Base-by-base conservation (phyloP, 768 basidiomycete species). In the Filobasidium wieringae region DNA sequence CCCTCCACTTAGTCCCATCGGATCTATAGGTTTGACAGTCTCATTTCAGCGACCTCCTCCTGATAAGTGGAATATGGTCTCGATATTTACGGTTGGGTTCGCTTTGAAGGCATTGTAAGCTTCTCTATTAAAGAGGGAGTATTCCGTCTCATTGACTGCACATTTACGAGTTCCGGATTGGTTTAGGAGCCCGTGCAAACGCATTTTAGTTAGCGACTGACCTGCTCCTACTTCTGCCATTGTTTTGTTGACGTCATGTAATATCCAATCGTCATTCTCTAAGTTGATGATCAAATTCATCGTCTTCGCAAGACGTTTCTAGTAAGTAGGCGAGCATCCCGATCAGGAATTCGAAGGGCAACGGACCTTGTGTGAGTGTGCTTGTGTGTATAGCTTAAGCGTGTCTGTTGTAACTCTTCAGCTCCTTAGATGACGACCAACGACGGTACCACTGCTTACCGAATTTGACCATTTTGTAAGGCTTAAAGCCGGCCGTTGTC, bases 221-320 rank as follows among this genome's bases (percentile, higher is more conserved):
- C 93, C 87, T 49, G 92, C 80, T 17, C 85, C 89, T 33, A 81
- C 73, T 4, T 83, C 81, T 1, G 78, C 81, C n/a, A 99, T 78
- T 0, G 76, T 78, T 66, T 79, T 80, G 7, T 70, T 69, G 37
- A 84, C 84, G 62, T 89, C 82, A 47, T 80, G 76, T 15, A 91
- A 74, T 61, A 96, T 87, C 87, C 90, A 93, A 58, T 76, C 74
- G 58, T 97, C 93, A 67, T 92, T 81, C 68, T 95, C 90, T 57
- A 97, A 80, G 73, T 99, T 99, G 70, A 99, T 96, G 74, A 99
- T 96, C 29, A 99, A 79, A 76, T 99, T 97, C 31, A 87, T 87
- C 1, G 92, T 93, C 93, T 96, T 59, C n/a, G 66, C 15, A 26
- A 27, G 6, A 56, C 32, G 27, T 36, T 26, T 24, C 51, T 45